Evolutionary conservation across 331 rosid species (phyloP).

Genomic region (Acacia pycnantha): DNA sequence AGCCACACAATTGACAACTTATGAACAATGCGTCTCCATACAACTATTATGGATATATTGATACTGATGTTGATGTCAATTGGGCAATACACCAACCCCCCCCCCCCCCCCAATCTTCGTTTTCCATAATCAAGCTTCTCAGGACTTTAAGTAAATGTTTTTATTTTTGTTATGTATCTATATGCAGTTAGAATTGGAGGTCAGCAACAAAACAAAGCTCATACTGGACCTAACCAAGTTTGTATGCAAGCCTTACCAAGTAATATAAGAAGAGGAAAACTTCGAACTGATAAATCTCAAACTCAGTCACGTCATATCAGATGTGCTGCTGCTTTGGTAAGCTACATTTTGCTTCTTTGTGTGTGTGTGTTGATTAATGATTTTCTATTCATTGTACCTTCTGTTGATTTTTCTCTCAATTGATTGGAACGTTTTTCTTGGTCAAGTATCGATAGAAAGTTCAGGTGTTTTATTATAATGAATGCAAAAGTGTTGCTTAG

Average conservation of each 20-base stretch:
- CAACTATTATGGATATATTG: not conserved
- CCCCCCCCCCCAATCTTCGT: no score
- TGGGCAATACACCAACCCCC: no score
- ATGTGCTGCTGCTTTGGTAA: conserved; percentile 59
- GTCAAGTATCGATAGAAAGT: not conserved
- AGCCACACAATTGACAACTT: not conserved
- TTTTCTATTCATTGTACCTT: conserved; percentile 5
- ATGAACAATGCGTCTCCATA: not conserved
- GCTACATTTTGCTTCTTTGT: conserved; percentile 27
- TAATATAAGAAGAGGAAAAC: conserved; percentile 33
- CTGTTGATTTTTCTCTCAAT: not conserved
- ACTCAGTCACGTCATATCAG: conserved; percentile 33
- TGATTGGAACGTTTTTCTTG: not conserved
- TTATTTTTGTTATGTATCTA: not conserved
- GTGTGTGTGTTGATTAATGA: not conserved
- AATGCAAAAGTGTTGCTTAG: not conserved
- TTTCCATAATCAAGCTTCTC: not conserved
- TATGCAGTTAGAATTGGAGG: conserved; percentile 27
- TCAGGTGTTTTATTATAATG: not conserved
- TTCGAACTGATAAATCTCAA: conserved; percentile 27
- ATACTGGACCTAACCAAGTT: conserved; percentile 31
- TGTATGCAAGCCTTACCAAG: conserved; percentile 30
- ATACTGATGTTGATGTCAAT: not conserved
- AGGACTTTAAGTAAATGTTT: not conserved
- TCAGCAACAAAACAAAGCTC: not conserved